Conservation (phyloP, 2,329 filamentous ascomycete genomes). For the Whalleya microplaca region DNA sequence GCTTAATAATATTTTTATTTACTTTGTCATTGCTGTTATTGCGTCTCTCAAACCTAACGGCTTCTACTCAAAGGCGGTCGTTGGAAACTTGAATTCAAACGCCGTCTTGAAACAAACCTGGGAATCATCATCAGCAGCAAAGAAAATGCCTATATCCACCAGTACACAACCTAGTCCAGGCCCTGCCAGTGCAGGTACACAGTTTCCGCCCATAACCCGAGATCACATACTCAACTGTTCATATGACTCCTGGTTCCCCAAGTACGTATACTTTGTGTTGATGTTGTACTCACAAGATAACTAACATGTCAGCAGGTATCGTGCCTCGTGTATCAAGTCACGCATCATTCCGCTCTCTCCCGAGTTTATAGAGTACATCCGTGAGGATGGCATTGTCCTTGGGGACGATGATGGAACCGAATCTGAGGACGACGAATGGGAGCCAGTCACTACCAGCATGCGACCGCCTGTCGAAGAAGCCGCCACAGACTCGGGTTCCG, state of each 20-base stretch:
- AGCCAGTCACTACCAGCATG: constrained; percentile 46
- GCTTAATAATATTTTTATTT: too few relatives aligned
- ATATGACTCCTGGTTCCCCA: constrained; percentile 88
- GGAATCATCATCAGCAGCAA: background rate
- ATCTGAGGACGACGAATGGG: constrained; percentile 62
- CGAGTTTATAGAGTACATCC: constrained; percentile 83
- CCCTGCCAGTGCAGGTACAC: constrained; percentile 24
- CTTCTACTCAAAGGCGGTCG: background rate
- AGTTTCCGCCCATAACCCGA: constrained; percentile 81
- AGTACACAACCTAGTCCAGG: constrained; percentile 24
- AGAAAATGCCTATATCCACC: constrained; percentile 34
- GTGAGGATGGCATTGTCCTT: constrained; percentile 89
- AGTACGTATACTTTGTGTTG: constrained; percentile 48
- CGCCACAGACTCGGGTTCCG: constrained; percentile 49
- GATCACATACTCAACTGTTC: constrained; percentile 93
- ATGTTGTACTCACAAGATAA: constrained; percentile 6
- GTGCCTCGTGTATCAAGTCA: constrained; percentile 80
- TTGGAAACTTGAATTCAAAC: background rate
- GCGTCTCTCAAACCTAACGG: background rate
- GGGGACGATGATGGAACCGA: constrained; percentile 67
- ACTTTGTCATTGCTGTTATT: background rate
- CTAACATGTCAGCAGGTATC: constrained; percentile 60
- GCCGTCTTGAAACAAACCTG: background rate
- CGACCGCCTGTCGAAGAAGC: constrained; percentile 44
- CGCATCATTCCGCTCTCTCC: constrained; percentile 77